Evolutionary conservation across 2,329 filamentous ascomycete genomes (phyloP).

Genomic region (Westerdykella sp.): DNA sequence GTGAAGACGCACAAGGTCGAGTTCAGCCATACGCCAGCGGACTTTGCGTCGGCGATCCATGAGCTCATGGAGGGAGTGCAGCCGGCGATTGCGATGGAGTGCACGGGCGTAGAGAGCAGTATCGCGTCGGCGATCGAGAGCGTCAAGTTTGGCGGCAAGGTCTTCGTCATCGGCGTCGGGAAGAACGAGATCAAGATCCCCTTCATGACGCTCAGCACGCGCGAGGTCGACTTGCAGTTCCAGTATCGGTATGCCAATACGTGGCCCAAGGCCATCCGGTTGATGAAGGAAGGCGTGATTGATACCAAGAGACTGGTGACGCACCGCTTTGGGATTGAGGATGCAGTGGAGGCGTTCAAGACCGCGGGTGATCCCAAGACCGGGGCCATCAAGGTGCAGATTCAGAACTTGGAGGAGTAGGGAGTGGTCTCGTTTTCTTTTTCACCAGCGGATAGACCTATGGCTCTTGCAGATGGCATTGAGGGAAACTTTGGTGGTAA

Average conservation of each 20-base stretch:
- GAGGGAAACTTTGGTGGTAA: too few relatives aligned
- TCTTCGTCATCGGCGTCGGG: conserved; percentile 93
- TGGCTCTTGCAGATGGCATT: too few relatives aligned
- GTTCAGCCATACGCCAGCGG: conserved; percentile 56
- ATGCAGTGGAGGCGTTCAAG: conserved; percentile 83
- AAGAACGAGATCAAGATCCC: conserved; percentile 93
- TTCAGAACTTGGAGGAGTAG: conserved; percentile 56
- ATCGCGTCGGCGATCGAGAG: conserved; percentile 82
- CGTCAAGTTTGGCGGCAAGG: conserved; percentile 90
- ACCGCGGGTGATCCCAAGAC: conserved; percentile 82
- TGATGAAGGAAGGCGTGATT: conserved; percentile 78
- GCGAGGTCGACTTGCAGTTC: conserved; percentile 91
- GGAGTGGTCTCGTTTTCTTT: neutral
- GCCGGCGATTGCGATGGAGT: conserved; percentile 78
- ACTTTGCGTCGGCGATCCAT: conserved; percentile 64
- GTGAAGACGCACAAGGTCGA: conserved; percentile 77
- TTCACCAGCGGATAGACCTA: too few relatives aligned
- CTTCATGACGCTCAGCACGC: conserved; percentile 86
- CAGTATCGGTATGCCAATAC: conserved; percentile 97
- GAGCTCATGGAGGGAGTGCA: conserved; percentile 69
- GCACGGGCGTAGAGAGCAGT: conserved; percentile 88
- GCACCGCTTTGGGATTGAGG: conserved; percentile 77
- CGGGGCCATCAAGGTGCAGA: conserved; percentile 96
- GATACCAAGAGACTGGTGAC: conserved; percentile 78
- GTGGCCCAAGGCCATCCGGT: conserved; percentile 86